phyloP scores from a whole-genome alignment of 345 rosid genomes.

The Triadica sebifera region DNA sequence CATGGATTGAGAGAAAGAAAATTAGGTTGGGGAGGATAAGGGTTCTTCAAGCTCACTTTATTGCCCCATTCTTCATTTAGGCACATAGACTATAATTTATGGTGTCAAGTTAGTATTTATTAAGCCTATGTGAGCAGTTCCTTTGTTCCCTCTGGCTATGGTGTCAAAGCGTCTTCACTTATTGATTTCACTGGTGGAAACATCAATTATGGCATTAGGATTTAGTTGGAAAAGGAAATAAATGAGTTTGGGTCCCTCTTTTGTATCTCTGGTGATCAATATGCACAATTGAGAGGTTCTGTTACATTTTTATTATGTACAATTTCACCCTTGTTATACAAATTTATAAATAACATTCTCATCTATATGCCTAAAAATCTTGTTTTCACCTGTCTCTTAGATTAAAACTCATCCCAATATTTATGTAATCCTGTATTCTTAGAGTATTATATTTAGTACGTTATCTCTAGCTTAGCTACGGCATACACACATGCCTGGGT shows the following conservation, averaged over 20 bases:
- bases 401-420: too few relatives aligned
- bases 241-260: not conserved
- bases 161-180: too few relatives aligned
- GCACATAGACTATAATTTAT: not conserved
- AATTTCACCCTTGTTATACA: too few relatives aligned
- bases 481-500: not conserved
- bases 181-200: too few relatives aligned
- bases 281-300: not conserved
- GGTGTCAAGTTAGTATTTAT: not conserved
- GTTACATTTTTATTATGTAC: too few relatives aligned
- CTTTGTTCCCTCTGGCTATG: too few relatives aligned
- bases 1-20: too few relatives aligned
- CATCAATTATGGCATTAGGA: too few relatives aligned
- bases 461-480: not conserved
- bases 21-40: not conserved
- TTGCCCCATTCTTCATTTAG: not conserved
- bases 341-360: too few relatives aligned
- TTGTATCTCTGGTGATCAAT: too few relatives aligned
- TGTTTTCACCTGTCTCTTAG: not conserved
- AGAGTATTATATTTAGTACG: too few relatives aligned
- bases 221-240: too few relatives aligned
- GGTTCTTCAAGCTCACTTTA: not conserved
- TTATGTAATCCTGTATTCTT: not conserved
- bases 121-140: not conserved
- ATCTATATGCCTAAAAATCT: not conserved